Base-by-base conservation (phyloP, 768 basidiomycete genomes). In the Mycena olivaceomarginata region DNA sequence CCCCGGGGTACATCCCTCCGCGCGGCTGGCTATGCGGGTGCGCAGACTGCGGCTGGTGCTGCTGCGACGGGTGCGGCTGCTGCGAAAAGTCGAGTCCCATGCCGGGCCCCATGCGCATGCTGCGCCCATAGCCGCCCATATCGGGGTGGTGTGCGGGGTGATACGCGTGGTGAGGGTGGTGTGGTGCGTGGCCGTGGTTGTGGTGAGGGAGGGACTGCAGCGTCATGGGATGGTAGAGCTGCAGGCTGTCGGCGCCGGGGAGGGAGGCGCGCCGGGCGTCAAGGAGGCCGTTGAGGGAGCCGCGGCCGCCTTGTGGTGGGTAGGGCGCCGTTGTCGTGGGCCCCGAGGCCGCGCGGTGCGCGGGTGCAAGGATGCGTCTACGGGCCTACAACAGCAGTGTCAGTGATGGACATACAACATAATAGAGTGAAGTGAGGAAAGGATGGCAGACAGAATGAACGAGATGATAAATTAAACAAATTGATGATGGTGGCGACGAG, bases 261-360 rank as follows among this genome's bases (percentile, higher is more conserved):
- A 95, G 91, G 3, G 94, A 91, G 3, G 93, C 87, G 31, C 95
- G 91, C 41, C 94, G 91, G 51, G 87, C 87, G 59, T 88, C 84
- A 72, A 87, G 84, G 82, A 70, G 41, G 45, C 85, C 88, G 25
- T 86, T 85, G 62, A 90, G 83, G 2, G 90, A 88, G 78, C 86
- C 86, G 45, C 90, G 87, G n/a, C 85, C 72, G 48, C 78, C 85
- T n/a, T 85, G 77, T 45, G 90, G 87, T 43, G 93, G 92, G 86
- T 92, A 96, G 20, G 95, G 95, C 1, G 92, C 91, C 7, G 94
- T 95, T 0, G 95, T 96, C 4, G 95, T 95, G 2, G 95, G 95
- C 4, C 93, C 93, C 12, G 92, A 91, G 0, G 94, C 92, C 15
- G 94, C 92, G 77, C 94, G 92, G 75, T 95, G 94, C 0, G 94